A percentile compares a stretch with the other conserved stretches of the same genome.
Conservation (phyloP, 1,284 basidiomycete species). For the Cryptococcus floricola region DNA sequence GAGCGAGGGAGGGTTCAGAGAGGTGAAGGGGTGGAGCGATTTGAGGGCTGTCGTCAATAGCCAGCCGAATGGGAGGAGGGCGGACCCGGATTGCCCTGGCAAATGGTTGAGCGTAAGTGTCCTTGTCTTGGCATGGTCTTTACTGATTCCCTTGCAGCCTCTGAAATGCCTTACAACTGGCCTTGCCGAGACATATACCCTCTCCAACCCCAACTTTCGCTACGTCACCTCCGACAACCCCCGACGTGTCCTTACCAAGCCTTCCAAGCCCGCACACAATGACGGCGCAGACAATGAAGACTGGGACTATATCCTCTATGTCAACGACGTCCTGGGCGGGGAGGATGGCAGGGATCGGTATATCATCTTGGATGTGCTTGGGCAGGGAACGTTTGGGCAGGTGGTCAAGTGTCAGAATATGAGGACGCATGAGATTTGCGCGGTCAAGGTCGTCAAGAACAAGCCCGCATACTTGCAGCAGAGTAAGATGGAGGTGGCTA, state of each 20-base stretch:
- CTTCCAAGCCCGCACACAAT: constrained; percentile 87
- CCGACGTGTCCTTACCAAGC: constrained; percentile 88
- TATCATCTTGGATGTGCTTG: constrained; percentile 94
- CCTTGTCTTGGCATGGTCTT: not conserved
- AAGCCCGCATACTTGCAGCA: constrained; percentile 99
- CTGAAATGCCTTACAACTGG: constrained; percentile 80
- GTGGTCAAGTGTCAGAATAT: constrained; percentile 99
- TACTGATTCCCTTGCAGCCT: constrained; percentile 56
- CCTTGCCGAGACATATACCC: constrained; percentile 81
- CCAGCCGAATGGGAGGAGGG: constrained; percentile 36
- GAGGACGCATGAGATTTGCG: constrained; percentile 96
- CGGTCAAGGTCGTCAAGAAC: constrained; percentile 99
- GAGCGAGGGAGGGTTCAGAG: constrained; percentile 32
- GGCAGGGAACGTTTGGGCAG: constrained; percentile 98
- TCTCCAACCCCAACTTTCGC: constrained; percentile 86
- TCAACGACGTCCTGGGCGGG: constrained; percentile 88
- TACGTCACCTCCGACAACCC: constrained; percentile 92
- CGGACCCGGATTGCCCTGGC: constrained; percentile 43
- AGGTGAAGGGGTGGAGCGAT: constrained; percentile 36
- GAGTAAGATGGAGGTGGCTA: constrained; percentile 99
- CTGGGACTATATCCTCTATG: constrained; percentile 94
- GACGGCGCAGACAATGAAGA: constrained; percentile 96
- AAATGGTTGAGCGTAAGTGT: constrained; percentile 45
- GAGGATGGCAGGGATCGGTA: constrained; percentile 86
- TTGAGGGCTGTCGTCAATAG: constrained; percentile 35